Conservation (phyloP, 257 asterid genomes). For the Gardenia jasminoides region DNA sequence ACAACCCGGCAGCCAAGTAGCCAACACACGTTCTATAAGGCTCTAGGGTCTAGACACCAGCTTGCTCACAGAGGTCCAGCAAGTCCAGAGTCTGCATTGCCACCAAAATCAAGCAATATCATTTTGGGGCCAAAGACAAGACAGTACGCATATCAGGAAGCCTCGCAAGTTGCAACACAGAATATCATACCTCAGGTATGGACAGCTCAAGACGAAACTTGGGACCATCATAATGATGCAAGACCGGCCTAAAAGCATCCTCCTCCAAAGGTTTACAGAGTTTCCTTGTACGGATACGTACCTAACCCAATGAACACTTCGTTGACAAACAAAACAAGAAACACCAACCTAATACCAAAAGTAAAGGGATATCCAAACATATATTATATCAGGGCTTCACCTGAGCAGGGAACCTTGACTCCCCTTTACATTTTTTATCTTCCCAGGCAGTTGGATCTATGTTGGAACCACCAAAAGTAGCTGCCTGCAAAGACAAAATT, state of each 20-base stretch:
- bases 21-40: constrained; percentile 13
- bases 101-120: background rate
- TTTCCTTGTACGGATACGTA: constrained; percentile 73
- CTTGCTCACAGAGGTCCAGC: constrained; percentile 94
- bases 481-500: constrained; percentile 45
- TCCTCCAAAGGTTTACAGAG: constrained; percentile 85
- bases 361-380: background rate
- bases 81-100: constrained; percentile 74
- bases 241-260: constrained; percentile 91
- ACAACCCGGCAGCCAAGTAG: constrained; percentile 33
- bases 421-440: constrained; percentile 96
- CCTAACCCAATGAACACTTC: constrained; percentile 42
- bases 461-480: constrained; percentile 88
- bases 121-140: background rate
- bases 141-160: background rate
- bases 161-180: constrained; percentile 2
- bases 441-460: constrained; percentile 99
- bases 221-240: constrained; percentile 98
- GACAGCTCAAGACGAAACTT: constrained; percentile 97
- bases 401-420: constrained; percentile 98
- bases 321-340: constrained; percentile 12
- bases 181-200: constrained; percentile 72
- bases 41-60: constrained; percentile 41
- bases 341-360: background rate
- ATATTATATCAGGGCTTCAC: constrained; percentile 30